phyloP scores from a whole-genome alignment of 768 basidiomycete species.

The Termitomyces sp. region DNA sequence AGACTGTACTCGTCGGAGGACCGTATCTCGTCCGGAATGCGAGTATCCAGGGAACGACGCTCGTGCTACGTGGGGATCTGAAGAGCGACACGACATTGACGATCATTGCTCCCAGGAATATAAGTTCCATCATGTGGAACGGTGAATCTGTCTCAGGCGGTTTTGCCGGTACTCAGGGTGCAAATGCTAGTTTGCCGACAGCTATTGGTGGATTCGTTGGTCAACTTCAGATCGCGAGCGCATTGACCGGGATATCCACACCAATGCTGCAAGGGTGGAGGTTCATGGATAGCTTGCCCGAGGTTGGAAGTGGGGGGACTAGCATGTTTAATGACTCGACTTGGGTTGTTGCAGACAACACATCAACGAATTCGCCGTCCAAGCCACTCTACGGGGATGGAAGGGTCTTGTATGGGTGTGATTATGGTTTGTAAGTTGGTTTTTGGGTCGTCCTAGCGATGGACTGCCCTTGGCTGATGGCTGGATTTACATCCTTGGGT shows the following conservation, averaged over 20 bases:
- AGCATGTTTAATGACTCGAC: conserved; percentile 48
- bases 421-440: conserved; percentile 73
- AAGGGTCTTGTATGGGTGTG: conserved; percentile 77
- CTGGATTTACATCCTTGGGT: background rate
- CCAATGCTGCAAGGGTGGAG: conserved; percentile 65
- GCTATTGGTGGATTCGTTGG: conserved; percentile 43
- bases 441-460: background rate
- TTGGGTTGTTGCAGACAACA: conserved; percentile 68
- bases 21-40: conserved; percentile 62
- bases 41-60: conserved; percentile 36
- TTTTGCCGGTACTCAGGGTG: conserved; percentile 8
- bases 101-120: conserved; percentile 52
- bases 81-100: conserved; percentile 51
- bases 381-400: conserved; percentile 72
- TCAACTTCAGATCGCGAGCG: conserved; percentile 28
- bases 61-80: conserved; percentile 67
- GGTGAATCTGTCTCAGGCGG: conserved; percentile 40
- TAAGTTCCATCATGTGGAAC: conserved; percentile 68
- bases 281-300: conserved; percentile 72
- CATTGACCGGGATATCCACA: conserved; percentile 26
- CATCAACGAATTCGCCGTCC: conserved; percentile 65
- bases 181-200: conserved; percentile 15
- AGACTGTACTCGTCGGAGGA: conserved; percentile 58
- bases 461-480: background rate
- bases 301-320: conserved; percentile 32